Percentiles rank a stretch among this genome's conserved stretches.
Conservation (phyloP, 2,329 filamentous ascomycete genomes). For the Xenoacremonium recifei region DNA sequence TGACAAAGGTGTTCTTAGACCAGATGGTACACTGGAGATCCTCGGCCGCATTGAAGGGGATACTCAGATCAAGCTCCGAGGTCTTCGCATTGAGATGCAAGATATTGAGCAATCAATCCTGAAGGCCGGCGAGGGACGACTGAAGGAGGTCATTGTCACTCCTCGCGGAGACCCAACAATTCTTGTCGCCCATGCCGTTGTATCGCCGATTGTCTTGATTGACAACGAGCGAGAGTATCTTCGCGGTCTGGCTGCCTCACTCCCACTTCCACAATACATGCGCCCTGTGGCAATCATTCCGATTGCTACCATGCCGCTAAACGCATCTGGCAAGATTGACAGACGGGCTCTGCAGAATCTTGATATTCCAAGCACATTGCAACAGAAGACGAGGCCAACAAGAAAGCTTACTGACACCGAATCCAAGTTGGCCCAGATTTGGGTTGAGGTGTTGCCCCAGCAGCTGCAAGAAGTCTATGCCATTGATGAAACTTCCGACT, state of each 20-base stretch:
- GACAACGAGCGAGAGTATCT: neutral
- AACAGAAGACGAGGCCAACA: neutral
- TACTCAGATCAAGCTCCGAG: slow-evolving; percentile 45
- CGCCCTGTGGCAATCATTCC: slow-evolving; percentile 26
- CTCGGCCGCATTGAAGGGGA: slow-evolving; percentile 40
- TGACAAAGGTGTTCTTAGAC: slow-evolving; percentile 17
- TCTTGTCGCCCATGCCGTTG: slow-evolving; percentile 29
- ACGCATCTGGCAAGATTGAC: slow-evolving; percentile 30
- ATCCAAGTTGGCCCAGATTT: slow-evolving; percentile 8
- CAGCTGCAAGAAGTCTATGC: slow-evolving; percentile 11
- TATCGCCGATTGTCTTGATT: slow-evolving; percentile 5
- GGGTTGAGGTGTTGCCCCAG: slow-evolving; percentile 16
- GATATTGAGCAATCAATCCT: neutral
- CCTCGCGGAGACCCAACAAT: slow-evolving; percentile 9
- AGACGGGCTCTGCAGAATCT: slow-evolving; percentile 19
- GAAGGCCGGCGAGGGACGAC: neutral
- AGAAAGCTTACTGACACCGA: slow-evolving; percentile 3
- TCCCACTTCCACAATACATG: slow-evolving; percentile 35
- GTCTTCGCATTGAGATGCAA: slow-evolving; percentile 19
- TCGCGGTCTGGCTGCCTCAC: neutral
- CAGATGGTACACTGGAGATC: slow-evolving; percentile 33
- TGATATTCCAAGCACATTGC: slow-evolving; percentile 14
- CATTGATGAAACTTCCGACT: slow-evolving; percentile 31
- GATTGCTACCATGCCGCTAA: slow-evolving; percentile 28
- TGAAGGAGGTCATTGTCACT: neutral